Evolutionary conservation across 495 filamentous ascomycete species (phyloP), one percentile per base, ranked within the genome.

Genomic region (Aspergillus bertholletiae): DNA sequence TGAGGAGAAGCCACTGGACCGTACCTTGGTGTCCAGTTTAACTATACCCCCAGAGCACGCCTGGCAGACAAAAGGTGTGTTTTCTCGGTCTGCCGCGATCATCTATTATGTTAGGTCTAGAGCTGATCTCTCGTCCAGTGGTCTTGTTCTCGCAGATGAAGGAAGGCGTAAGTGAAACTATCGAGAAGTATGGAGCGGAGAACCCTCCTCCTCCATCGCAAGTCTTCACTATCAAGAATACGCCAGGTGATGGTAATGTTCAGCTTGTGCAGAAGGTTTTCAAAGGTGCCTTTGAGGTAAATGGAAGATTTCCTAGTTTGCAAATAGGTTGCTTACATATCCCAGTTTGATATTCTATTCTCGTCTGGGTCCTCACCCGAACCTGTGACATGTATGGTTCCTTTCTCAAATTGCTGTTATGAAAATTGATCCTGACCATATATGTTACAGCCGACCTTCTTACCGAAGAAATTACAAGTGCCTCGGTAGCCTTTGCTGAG

Each of bases 251-350:
- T 18, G 95, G 93, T 13, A 97, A 97, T 62, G 60, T 91, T 4
- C 94, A 98, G 56, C 75, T 95, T 45, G 81, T 97, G 35, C 93
- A 98, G 69, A 97, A 96, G 71, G 80, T 92, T 3, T 98, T 97
- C 66, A 82, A 89, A 64, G 95, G 95, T 1, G 62, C 84, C 21
- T 98, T 97, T 66, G 90, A 89, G 76, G 80, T 84, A 74, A 48
- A 56, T 43, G 22, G 7, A 28, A 8, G 8, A 34, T 20, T 26
- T 1, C 2, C 32, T 24, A 21, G 3, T 13, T 23, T 9, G 20
- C 28, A 23, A 12, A 41, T 55, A 22, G 37, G 55, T 56, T 11
- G 35, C 62, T 63, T n/a, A 64, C 60, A 15, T 27, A 23, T 46
- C 40, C 20, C 52, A 94, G 79, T 97, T 98, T 61, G 94, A 98